Conservation (phyloP, 257 asterid genomes). For the Mitragyna speciosa region DNA sequence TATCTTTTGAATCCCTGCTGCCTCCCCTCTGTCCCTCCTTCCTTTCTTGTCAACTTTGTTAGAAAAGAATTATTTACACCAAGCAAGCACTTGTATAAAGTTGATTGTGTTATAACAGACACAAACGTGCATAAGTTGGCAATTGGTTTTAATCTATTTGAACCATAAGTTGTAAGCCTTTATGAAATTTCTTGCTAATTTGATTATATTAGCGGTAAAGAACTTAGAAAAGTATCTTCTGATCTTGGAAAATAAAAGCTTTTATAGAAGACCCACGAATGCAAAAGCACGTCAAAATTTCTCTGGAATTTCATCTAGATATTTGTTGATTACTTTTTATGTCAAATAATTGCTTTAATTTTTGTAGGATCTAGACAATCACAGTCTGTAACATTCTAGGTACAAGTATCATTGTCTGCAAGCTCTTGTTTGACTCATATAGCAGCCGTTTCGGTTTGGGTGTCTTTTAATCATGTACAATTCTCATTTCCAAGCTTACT, state of each 20-base stretch:
- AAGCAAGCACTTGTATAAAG: neutral
- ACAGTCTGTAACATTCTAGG: constrained; percentile 59
- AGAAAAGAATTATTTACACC: neutral
- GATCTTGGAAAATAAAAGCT: no score
- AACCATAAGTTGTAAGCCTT: neutral
- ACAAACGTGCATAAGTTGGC: neutral
- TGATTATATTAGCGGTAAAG: no score
- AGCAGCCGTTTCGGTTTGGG: constrained; percentile 25
- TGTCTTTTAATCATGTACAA: constrained; percentile 30
- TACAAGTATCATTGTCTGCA: constrained; percentile 25
- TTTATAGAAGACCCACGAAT: no score
- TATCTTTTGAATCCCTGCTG: neutral
- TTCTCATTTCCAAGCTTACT: constrained; percentile 68
- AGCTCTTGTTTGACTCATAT: constrained; percentile 18
- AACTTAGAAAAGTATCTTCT: no score
- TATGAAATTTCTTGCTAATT: no score
- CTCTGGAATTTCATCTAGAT: neutral
- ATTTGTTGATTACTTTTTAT: neutral
- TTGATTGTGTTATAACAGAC: neutral
- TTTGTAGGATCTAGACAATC: constrained; percentile 75
- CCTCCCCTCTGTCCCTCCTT: neutral
- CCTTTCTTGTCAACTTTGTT: neutral
- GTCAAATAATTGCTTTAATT: constrained; percentile 18
- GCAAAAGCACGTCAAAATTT: neutral
- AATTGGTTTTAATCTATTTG: neutral